Percentiles rank a stretch among this genome's conserved stretches.
These are phyloP conservation scores for Apiospora rasikravindrae DNA, from an alignment of 2,329 filamentous ascomycete genomes.

Conservation along the genomic window DNA sequence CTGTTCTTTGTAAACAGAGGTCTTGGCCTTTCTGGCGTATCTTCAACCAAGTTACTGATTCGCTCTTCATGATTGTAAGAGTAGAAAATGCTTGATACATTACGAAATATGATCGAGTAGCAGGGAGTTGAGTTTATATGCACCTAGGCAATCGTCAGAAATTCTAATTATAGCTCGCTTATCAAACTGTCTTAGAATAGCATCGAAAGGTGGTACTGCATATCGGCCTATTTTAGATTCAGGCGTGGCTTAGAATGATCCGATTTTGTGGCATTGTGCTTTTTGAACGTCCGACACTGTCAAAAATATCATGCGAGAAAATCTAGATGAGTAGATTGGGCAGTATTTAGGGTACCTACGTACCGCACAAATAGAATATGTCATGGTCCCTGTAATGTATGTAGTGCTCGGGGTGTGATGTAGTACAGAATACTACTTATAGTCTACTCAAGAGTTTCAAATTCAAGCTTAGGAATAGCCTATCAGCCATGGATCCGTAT, in stretches of 20 bases:
- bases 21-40: neutral
- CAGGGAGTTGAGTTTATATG: neutral
- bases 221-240: neutral
- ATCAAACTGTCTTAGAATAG: neutral
- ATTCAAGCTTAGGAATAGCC: neutral
- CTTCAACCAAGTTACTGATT: neutral
- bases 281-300: neutral
- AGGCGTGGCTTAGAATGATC: neutral
- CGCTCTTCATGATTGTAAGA: neutral
- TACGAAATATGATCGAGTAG: neutral
- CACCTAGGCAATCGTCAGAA: neutral
- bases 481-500: neutral
- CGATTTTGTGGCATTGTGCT: neutral
- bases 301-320: neutral
- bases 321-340: neutral
- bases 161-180: neutral
- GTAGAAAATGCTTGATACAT: neutral
- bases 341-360: neutral
- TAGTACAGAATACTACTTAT: too few relatives aligned
- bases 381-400: neutral
- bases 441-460: neutral
- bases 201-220: neutral
- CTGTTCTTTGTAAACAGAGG: neutral
- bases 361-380: neutral
- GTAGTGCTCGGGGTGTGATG: too few relatives aligned